Evolutionary conservation across 164 flowering plant genomes (phyloP).

Genomic region (Echeveria elegans): DNA sequence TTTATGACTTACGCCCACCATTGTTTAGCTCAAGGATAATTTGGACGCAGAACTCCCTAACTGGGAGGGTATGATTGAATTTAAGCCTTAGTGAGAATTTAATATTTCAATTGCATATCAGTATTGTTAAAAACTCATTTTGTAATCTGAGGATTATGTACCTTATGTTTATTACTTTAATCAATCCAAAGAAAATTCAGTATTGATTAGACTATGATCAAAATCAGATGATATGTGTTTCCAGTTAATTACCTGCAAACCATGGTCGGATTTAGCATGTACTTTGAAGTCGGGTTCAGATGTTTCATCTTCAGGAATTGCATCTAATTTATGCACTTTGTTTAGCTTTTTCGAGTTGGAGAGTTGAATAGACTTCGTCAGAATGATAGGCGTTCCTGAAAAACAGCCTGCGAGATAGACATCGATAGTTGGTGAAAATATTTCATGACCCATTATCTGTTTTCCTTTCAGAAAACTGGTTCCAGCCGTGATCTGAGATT

Average conservation of each 20-base stretch:
- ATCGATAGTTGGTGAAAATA: constrained; percentile 47
- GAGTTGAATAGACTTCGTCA: constrained; percentile 65
- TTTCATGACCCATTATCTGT: constrained; percentile 31
- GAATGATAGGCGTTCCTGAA: constrained; percentile 62
- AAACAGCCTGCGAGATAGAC: constrained; percentile 78
- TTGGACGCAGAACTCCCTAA: no score
- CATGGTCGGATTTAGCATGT: neutral
- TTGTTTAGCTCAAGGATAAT: no score
- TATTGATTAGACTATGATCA: no score
- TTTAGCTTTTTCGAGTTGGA: constrained; percentile 40
- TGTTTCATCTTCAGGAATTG: constrained; percentile 68
- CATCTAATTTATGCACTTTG: constrained; percentile 46
- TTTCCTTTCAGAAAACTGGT: constrained; percentile 53
- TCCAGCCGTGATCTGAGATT: constrained; percentile 34
- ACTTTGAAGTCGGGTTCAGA: constrained; percentile 17
- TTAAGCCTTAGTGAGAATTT: no score
- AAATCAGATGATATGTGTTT: neutral
- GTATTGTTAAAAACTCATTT: no score
- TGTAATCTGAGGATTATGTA: no score
- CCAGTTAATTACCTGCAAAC: neutral
- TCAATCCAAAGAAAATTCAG: no score
- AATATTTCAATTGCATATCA: no score
- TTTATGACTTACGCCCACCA: no score
- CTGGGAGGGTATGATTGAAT: no score
- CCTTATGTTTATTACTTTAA: no score